Base-by-base conservation (phyloP, 2,329 filamentous ascomycete species). In the Sporothrix variecibatus region DNA sequence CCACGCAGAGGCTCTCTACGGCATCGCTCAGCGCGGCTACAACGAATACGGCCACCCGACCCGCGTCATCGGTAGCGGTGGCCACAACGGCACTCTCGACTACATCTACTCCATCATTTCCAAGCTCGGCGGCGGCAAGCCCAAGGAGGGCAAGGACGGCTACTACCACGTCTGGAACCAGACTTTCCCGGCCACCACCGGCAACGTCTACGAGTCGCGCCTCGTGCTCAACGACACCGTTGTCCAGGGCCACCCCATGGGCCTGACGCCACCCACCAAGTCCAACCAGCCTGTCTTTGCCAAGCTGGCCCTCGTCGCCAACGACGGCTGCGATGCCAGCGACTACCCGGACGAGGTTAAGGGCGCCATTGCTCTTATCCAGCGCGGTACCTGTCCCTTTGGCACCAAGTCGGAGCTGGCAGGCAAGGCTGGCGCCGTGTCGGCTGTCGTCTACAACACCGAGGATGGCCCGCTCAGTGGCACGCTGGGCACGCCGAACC, bases 381-480 rank as follows among this genome's bases (percentile, higher is more conserved):
- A 86, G 40, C 90, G 93, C 73, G 93, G 93, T 72, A 85, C 82
- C 1, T 96, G 93, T 79, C 77, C 89, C 8, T 96, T 95, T 77
- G 92, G 90, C 12, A 82, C 86, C 75, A 96, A 96, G 84, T 91
- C 91, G 1, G 86, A 86, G 72, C 83, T 88, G 17, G 93, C 93
- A 6, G 91, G 90, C 58, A 86, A 84, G 68, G 92, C 92, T 0
- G 92, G 93, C 26, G 93, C 93, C 5, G 81, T 89, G 3, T 93
- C 90, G 1, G 92, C 91, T 0, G 83, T 96, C 17, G 86, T 96
- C 69, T 95, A 93, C 83, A 94, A 95, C 84, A 92, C 91, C 77
- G 89, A 89, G 68, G 82, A 86, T 0, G 92, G 89, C 1, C 81
- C 83, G 3, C 82, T 94, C 0, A 86, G 87, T 70, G 93, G 93